A percentile compares a stretch with the other conserved stretches of the same genome.
These are phyloP conservation scores for Acacia confusa DNA, from an alignment of 306 rosid species.

Conservation along the genomic window DNA sequence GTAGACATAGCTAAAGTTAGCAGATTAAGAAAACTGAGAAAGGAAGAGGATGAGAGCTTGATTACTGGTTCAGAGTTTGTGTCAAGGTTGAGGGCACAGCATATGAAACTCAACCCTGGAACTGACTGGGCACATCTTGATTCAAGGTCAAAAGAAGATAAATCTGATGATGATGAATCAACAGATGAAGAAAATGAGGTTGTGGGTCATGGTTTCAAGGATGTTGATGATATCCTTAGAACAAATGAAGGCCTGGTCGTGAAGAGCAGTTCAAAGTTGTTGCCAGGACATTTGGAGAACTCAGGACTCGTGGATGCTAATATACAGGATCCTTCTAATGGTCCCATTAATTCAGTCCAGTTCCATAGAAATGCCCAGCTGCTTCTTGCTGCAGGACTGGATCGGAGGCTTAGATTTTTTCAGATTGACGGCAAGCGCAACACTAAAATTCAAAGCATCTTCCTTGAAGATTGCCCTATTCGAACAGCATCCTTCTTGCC, in stretches of 20 bases:
- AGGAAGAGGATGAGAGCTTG: conserved; percentile 70
- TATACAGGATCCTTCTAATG: conserved; percentile 65
- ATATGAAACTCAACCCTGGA: conserved; percentile 78
- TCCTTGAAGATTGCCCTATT: conserved; percentile 80
- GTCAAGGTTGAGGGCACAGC: conserved; percentile 86
- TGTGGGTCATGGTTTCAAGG: conserved; percentile 50
- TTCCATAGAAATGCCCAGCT: conserved; percentile 85
- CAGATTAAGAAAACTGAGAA: conserved; percentile 84
- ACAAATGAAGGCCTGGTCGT: conserved; percentile 76
- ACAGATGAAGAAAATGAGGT: conserved; percentile 68
- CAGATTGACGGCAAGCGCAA: conserved; percentile 90
- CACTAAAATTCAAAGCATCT: conserved; percentile 81
- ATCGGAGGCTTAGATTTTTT: conserved; percentile 72
- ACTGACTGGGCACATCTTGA: conserved; percentile 79
- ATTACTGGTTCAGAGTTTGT: conserved; percentile 79
- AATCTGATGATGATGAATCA: conserved; percentile 56
- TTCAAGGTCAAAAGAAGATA: conserved; percentile 34
- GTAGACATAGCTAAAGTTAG: conserved; percentile 66
- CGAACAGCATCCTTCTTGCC: conserved; percentile 80
- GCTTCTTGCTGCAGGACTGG: conserved; percentile 81
- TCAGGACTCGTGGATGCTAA: conserved; percentile 80
- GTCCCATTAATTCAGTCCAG: conserved; percentile 74
- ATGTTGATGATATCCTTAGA: conserved; percentile 65
- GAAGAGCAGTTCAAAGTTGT: conserved; percentile 60
- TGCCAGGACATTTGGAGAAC: conserved; percentile 76